Percentiles rank a stretch among this genome's conserved stretches.
Evolutionary conservation across 1,284 basidiomycete species (phyloP).

Genomic region (Schizopora paradoxa): DNA sequence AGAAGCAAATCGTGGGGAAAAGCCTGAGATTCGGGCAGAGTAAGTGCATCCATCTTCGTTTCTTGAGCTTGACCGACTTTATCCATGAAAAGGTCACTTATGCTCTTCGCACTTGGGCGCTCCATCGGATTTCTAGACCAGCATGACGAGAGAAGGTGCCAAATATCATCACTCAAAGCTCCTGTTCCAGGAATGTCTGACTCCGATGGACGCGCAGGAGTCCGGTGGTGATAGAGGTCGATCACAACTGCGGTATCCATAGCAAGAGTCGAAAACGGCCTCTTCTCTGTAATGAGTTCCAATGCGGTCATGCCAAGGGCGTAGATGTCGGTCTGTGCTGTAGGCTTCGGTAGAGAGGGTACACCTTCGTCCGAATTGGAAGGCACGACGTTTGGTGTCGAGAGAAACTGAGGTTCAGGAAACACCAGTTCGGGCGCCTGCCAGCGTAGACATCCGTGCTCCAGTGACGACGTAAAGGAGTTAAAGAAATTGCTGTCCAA

Average conservation of each 20-base stretch:
- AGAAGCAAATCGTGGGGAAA: no score
- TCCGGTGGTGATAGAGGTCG: conserved; percentile 5
- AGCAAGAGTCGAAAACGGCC: neutral
- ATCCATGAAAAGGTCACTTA: no score
- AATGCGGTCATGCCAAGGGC: conserved; percentile 11
- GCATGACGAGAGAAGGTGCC: neutral
- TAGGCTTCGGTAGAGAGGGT: no score
- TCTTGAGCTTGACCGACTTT: no score
- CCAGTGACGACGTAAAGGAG: conserved; percentile 1
- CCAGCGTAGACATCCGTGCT: conserved; percentile 11
- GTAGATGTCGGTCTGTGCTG: conserved; percentile 8
- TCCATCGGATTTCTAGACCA: neutral
- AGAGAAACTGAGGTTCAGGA: neutral
- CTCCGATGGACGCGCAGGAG: conserved; percentile 1
- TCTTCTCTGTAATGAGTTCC: conserved; percentile 8
- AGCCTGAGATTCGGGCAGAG: no score
- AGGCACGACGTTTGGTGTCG: neutral
- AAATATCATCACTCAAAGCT: neutral
- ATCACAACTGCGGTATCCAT: conserved; percentile 1
- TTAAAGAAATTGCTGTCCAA: conserved; percentile 6
- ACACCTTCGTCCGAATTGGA: no score
- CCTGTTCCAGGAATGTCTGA: neutral
- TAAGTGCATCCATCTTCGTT: no score
- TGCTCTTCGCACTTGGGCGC: neutral
- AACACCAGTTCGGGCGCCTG: conserved; percentile 10